Conservation (phyloP, 2,329 filamentous ascomycete genomes). For the Bisporella sp. region DNA sequence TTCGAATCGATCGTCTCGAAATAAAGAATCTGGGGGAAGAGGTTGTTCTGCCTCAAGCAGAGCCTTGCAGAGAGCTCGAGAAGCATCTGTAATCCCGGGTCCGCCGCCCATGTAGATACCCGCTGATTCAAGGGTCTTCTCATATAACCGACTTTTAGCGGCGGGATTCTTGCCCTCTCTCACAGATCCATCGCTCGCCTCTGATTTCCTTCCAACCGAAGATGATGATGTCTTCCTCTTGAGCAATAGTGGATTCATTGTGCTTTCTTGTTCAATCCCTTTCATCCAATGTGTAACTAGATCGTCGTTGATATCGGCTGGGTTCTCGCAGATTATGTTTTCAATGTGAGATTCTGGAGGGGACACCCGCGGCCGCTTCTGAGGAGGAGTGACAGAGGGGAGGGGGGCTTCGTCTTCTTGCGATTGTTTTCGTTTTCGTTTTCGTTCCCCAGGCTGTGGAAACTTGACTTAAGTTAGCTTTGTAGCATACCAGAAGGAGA, state of each 20-base stretch:
- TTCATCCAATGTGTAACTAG: background rate
- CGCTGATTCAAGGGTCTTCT: conserved; percentile 1
- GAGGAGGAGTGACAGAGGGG: too few relatives aligned
- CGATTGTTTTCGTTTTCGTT: too few relatives aligned
- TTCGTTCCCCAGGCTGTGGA: too few relatives aligned
- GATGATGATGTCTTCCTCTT: background rate
- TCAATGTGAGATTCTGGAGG: too few relatives aligned
- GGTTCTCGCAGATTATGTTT: too few relatives aligned
- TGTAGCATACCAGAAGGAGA: too few relatives aligned
- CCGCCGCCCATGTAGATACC: conserved; percentile 3
- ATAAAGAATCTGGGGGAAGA: conserved; percentile 24
- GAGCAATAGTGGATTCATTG: background rate
- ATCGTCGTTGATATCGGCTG: background rate
- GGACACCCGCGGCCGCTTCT: too few relatives aligned
- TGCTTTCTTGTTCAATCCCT: background rate
- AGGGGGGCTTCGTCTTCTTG: too few relatives aligned
- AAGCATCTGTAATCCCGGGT: conserved; percentile 17
- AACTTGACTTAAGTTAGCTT: too few relatives aligned
- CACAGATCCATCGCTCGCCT: conserved; percentile 2
- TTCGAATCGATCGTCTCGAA: conserved; percentile 29
- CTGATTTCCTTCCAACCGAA: conserved; percentile 1
- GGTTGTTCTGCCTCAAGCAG: conserved; percentile 23
- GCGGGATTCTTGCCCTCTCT: conserved; percentile 5
- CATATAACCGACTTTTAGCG: conserved; percentile 3
- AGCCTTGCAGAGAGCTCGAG: conserved; percentile 18